A percentile compares a stretch with the other conserved stretches of the same genome.
Evolutionary conservation across 306 rosid species (phyloP).

Genomic region (Malus asiatica): DNA sequence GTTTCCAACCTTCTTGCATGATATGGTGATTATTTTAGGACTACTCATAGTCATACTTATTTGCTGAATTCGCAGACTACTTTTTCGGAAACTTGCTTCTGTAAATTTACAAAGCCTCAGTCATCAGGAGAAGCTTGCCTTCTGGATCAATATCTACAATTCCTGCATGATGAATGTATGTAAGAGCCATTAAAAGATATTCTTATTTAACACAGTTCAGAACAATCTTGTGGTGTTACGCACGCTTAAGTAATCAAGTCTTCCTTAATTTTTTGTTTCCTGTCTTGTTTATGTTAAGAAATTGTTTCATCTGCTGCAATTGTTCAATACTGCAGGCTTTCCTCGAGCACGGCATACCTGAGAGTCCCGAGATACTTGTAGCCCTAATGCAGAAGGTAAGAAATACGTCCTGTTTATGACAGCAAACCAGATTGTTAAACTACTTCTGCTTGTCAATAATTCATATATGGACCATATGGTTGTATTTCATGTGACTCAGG

Average conservation of each 20-base stretch:
- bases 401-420: not conserved
- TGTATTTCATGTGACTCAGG: slow-evolving; percentile 41
- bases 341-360: slow-evolving; percentile 74
- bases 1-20: not conserved
- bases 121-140: slow-evolving; percentile 92
- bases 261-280: not conserved
- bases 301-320: slow-evolving; percentile 3
- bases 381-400: slow-evolving; percentile 67
- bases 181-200: not conserved
- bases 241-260: not conserved
- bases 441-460: slow-evolving; percentile 1
- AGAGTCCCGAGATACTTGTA: slow-evolving; percentile 68
- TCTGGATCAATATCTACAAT: slow-evolving; percentile 93
- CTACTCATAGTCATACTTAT: slow-evolving; percentile 4
- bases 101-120: slow-evolving; percentile 58
- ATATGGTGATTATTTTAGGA: not conserved
- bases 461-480: not conserved
- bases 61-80: slow-evolving; percentile 48
- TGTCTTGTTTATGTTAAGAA: not conserved
- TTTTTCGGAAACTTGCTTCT: slow-evolving; percentile 65
- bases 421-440: not conserved
- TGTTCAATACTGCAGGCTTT: slow-evolving; percentile 51
- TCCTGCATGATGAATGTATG: slow-evolving; percentile 92
- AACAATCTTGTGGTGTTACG: not conserved
- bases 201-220: not conserved